Evolutionary conservation across 345 rosid genomes (phyloP).

Genomic region (Moricandia arvensis): DNA sequence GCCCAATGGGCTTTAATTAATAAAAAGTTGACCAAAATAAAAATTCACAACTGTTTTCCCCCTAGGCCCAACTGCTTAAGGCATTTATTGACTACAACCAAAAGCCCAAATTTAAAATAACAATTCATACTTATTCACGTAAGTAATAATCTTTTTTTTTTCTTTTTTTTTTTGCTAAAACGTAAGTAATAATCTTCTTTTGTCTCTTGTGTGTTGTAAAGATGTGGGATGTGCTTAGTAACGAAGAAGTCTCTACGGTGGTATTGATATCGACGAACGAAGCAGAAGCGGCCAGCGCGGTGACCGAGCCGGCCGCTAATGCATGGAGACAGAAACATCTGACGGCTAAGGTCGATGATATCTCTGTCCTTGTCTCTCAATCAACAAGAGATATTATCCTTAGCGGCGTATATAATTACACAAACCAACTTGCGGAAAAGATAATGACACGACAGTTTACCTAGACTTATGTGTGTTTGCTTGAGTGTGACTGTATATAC

Average conservation of each 20-base stretch:
- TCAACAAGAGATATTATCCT: conserved; percentile 29
- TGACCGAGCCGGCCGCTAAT: conserved; percentile 60
- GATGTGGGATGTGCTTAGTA: conserved; percentile 86
- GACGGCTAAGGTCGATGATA: conserved; percentile 59
- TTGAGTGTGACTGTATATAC: conserved; percentile 9
- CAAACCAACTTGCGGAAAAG: conserved; percentile 2
- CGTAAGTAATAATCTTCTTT: background rate
- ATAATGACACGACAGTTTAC: conserved; percentile 11
- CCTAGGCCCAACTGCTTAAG: background rate
- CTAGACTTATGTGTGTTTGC: conserved; percentile 2
- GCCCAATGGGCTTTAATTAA: too few relatives aligned
- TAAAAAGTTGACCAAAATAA: too few relatives aligned
- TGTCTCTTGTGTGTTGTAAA: conserved; percentile 5
- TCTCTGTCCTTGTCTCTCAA: conserved; percentile 60
- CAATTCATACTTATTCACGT: background rate
- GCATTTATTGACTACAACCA: background rate
- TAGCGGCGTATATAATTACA: conserved; percentile 11
- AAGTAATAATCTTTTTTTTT: background rate
- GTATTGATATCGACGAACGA: conserved; percentile 47
- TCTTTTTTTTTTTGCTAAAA: too few relatives aligned
- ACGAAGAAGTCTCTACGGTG: conserved; percentile 54
- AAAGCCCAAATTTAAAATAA: background rate
- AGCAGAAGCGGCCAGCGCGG: conserved; percentile 52
- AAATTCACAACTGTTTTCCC: background rate
- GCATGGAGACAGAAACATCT: conserved; percentile 71